Evolutionary conservation across 2,329 filamentous ascomycete genomes (phyloP), one percentile per base, ranked within the genome.

Genomic region (Zopfia rhizophila): DNA sequence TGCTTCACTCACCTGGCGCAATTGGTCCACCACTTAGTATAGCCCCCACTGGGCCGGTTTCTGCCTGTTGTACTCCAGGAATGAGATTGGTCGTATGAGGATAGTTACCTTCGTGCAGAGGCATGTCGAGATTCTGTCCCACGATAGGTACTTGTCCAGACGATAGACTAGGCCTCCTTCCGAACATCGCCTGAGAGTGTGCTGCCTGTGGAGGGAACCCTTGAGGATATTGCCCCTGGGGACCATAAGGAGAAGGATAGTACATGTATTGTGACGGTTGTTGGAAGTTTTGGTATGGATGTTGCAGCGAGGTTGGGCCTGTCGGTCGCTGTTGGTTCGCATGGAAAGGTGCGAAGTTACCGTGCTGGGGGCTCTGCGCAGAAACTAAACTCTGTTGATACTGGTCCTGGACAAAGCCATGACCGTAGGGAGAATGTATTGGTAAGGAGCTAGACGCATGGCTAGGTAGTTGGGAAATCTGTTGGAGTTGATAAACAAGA

Each of bases 401-500:
- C 21, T 63, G 62, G 14, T 53, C 50, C 25, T 60, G 40, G 18
- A 47, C 49, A 38, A 61, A 73, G 3, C 57, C 56, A 19, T 59
- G 41, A 14, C 56, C 60, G 40, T 68, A 72, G 13, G 55, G 38
- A 5, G 57, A 35, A 18, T 68, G 69, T 12, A 49, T 42, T 27
- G 60, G 43, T 29, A 67, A 56, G 5, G 38, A 53, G 28, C 49
- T 45, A 12, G 58, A 48, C 5, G 57, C 38, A 23, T 63, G 61
- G 8, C 50, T 41, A 18, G 67, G 58, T 56, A 68, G 65, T 36
- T 74, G 72, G 6, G 70, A 31, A 25, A 64, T 72, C 30, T 74
- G 72, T 45, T 68, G 67, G 10, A 72, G 55, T 27, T 73, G 71
- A 35, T 74, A 75, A 25, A 69, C 68, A n/a, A 73, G 45, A 7